Percentiles rank a stretch among this genome's conserved stretches.
These are phyloP conservation scores for Suaeda aralocaspica DNA, from an alignment of 148 eudicot species.

Conservation along the genomic window DNA sequence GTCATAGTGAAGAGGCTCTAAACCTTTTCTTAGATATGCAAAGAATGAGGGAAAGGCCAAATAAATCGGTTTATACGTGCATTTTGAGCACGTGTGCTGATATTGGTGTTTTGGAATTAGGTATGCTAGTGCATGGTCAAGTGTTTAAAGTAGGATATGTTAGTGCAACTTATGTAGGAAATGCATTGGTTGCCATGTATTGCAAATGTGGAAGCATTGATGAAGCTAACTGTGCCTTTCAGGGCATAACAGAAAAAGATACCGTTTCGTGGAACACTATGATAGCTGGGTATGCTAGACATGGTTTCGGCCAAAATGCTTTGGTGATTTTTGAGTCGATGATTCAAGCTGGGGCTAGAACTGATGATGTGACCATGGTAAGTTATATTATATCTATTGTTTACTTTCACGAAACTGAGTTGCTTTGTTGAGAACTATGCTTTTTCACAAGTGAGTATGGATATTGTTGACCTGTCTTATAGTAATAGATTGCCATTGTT, in stretches of 20 bases:
- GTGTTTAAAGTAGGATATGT: constrained; percentile 36
- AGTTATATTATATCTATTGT: neutral
- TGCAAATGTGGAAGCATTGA: constrained; percentile 47
- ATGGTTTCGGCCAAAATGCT: constrained; percentile 44
- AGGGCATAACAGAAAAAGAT: constrained; percentile 32
- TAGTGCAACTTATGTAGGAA: constrained; percentile 35
- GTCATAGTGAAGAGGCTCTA: constrained; percentile 47
- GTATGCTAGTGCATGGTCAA: constrained; percentile 41
- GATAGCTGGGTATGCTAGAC: constrained; percentile 62
- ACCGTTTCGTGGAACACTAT: constrained; percentile 74
- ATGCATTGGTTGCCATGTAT: constrained; percentile 49
- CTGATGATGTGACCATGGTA: constrained; percentile 49
- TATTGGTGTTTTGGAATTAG: constrained; percentile 41
- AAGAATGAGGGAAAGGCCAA: constrained; percentile 29
- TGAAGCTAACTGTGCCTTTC: constrained; percentile 39
- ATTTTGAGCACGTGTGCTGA: constrained; percentile 49
- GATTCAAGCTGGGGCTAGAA: constrained; percentile 25
- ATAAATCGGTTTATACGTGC: constrained; percentile 40
- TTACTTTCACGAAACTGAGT: neutral
- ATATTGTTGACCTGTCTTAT: neutral
- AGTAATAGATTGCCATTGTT: neutral
- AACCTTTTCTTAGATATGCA: constrained; percentile 56
- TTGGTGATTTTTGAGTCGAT: constrained; percentile 34
- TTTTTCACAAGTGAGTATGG: no score
- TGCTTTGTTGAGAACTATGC: neutral